Conservation (phyloP, 345 rosid genomes). For the Eucalyptus polybractea region DNA sequence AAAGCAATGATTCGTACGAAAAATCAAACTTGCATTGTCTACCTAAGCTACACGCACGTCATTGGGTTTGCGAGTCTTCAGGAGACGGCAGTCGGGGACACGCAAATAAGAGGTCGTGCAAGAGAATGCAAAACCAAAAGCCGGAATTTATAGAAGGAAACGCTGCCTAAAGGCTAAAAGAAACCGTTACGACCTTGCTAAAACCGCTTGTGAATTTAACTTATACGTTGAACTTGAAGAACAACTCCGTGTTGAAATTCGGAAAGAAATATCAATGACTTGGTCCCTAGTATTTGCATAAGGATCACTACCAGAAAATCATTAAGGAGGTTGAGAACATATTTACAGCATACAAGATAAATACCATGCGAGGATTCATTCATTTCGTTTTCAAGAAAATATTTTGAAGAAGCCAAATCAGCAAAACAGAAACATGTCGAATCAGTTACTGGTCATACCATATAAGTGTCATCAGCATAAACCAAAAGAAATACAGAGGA, state of each 20-base stretch:
- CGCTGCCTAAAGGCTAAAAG: not conserved
- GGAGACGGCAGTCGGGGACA: not conserved
- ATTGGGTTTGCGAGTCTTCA: not conserved
- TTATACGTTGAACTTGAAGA: not conserved
- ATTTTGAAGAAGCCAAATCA: too few species aligned
- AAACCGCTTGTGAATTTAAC: not conserved
- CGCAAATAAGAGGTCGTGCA: not conserved
- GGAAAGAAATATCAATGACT: not conserved
- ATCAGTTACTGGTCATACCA: too few species aligned
- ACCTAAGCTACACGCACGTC: not conserved
- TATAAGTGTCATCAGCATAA: too few species aligned
- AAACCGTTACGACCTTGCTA: not conserved
- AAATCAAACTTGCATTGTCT: not conserved
- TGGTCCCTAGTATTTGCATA: not conserved
- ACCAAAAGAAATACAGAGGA: too few species aligned
- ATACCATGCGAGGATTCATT: too few species aligned
- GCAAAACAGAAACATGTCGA: too few species aligned
- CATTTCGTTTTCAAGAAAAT: too few species aligned
- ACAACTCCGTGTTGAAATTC: not conserved
- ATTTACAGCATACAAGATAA: too few species aligned
- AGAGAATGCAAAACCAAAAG: not conserved
- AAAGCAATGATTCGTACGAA: not conserved
- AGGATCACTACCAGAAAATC: too few species aligned
- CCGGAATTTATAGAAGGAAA: not conserved
- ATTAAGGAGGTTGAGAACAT: too few species aligned